phyloP scores from a whole-genome alignment of 225 moss, liverwort and hornwort species.

The Pseudisothecium myosuroides region DNA sequence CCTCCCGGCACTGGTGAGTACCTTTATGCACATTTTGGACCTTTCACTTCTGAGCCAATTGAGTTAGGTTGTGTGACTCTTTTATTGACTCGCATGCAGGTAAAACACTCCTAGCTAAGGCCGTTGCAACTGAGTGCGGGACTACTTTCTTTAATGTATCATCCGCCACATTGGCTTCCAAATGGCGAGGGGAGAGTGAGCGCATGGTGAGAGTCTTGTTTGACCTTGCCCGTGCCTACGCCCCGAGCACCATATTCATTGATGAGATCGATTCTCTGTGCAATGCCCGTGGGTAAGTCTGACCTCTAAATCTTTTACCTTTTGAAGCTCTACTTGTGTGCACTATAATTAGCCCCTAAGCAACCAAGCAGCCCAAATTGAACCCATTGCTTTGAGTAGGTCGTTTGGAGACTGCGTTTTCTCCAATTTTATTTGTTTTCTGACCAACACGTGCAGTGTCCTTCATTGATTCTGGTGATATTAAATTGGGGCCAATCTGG shows the following conservation, averaged over 20 bases:
- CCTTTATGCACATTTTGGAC: background rate
- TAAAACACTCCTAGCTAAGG: slow-evolving; percentile 86
- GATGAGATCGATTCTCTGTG: slow-evolving; percentile 99
- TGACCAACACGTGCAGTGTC: background rate
- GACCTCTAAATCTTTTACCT: background rate
- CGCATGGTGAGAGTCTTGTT: slow-evolving; percentile 99
- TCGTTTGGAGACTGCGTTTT: background rate
- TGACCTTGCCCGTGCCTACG: slow-evolving; percentile 96
- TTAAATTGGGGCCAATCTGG: background rate
- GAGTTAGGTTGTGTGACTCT: background rate
- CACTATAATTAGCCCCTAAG: background rate
- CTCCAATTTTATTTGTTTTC: background rate
- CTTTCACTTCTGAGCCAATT: background rate
- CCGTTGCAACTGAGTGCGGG: slow-evolving; percentile 96
- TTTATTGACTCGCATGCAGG: slow-evolving; percentile 27
- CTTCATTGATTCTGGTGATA: background rate
- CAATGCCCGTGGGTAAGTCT: slow-evolving; percentile 85
- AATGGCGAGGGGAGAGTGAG: slow-evolving; percentile 99
- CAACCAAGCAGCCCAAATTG: background rate
- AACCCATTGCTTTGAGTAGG: background rate
- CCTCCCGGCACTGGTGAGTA: slow-evolving; percentile 85
- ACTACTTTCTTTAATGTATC: slow-evolving; percentile 99
- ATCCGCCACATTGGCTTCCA: slow-evolving; percentile 93
- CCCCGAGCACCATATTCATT: slow-evolving; percentile 99
- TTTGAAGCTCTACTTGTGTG: background rate